Evolutionary conservation across 2,329 filamentous ascomycete species (phyloP).

Genomic region (Magnaporthiopsis incrustans): DNA sequence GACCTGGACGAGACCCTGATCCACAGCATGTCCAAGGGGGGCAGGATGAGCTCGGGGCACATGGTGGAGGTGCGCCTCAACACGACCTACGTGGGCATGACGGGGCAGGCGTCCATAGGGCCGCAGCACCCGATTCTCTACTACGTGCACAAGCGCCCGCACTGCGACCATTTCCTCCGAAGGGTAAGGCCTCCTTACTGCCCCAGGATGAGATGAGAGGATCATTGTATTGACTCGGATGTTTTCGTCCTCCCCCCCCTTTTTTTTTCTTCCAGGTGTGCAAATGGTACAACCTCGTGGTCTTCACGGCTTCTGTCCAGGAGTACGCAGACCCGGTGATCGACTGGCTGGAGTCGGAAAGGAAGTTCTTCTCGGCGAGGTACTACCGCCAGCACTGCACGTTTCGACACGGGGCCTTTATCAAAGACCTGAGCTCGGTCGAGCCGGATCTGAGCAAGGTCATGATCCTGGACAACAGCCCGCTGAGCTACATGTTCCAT

Average conservation of each 20-base stretch:
- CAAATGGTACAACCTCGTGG: constrained; percentile 96
- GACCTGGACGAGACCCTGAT: constrained; percentile 97
- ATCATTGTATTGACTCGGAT: not conserved
- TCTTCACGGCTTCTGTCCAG: constrained; percentile 96
- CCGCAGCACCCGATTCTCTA: constrained; percentile 95
- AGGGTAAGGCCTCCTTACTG: constrained; percentile 45
- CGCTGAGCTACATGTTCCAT: constrained; percentile 96
- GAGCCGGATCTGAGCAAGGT: constrained; percentile 96
- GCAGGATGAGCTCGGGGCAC: constrained; percentile 90
- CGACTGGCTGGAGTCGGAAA: constrained; percentile 94
- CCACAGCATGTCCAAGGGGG: constrained; percentile 95
- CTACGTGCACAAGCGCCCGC: constrained; percentile 95
- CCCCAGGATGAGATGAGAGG: not conserved
- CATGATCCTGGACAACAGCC: constrained; percentile 98
- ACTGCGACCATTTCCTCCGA: constrained; percentile 93
- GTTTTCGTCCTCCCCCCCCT: no score
- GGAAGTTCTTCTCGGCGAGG: constrained; percentile 88
- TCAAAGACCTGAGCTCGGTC: constrained; percentile 93
- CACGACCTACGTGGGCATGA: constrained; percentile 59
- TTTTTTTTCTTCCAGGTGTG: constrained; percentile 48
- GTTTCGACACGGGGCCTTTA: constrained; percentile 89
- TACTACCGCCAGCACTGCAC: constrained; percentile 98
- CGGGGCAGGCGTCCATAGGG: constrained; percentile 58
- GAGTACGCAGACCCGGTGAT: constrained; percentile 98
- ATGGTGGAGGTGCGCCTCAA: constrained; percentile 97